Conservation (phyloP, 2,329 filamentous ascomycete genomes). For the Aspergillus oerlinghausenensis region DNA sequence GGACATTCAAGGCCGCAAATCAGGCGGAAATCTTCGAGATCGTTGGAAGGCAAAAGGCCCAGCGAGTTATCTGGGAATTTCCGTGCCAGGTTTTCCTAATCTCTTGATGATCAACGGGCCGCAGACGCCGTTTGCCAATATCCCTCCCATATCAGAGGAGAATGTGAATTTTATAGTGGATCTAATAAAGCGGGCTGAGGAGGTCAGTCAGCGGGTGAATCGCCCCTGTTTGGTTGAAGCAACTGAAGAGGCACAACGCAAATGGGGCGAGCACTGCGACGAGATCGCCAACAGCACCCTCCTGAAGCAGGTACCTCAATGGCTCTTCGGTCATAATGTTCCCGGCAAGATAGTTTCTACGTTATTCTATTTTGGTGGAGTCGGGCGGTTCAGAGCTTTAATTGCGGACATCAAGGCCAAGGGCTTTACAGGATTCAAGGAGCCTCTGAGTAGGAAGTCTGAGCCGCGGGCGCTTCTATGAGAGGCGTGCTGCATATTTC, state of each 20-base stretch:
- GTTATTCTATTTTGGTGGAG: conserved; percentile 5
- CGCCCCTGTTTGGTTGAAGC: conserved; percentile 7
- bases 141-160: conserved; percentile 27
- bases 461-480: background rate
- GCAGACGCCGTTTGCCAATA: conserved; percentile 31
- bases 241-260: background rate
- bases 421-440: conserved; percentile 3
- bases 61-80: conserved; percentile 37
- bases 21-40: conserved; percentile 22
- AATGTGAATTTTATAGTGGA: conserved; percentile 21
- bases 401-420: conserved; percentile 1
- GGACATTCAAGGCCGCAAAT: conserved; percentile 26
- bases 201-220: background rate
- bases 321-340: conserved; percentile 11
- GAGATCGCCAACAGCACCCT: background rate
- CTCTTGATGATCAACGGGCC: conserved; percentile 42
- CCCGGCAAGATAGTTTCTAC: conserved; percentile 16
- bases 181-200: conserved; percentile 2
- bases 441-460: background rate
- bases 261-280: conserved; percentile 3
- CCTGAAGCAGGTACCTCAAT: conserved; percentile 4
- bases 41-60: conserved; percentile 25
- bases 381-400: background rate
- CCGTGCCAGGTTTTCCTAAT: conserved; percentile 40
- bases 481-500: background rate